These are phyloP conservation scores for Colletotrichum sp. DNA, from an alignment of 2,329 filamentous ascomycete species.

Conservation along the genomic window DNA sequence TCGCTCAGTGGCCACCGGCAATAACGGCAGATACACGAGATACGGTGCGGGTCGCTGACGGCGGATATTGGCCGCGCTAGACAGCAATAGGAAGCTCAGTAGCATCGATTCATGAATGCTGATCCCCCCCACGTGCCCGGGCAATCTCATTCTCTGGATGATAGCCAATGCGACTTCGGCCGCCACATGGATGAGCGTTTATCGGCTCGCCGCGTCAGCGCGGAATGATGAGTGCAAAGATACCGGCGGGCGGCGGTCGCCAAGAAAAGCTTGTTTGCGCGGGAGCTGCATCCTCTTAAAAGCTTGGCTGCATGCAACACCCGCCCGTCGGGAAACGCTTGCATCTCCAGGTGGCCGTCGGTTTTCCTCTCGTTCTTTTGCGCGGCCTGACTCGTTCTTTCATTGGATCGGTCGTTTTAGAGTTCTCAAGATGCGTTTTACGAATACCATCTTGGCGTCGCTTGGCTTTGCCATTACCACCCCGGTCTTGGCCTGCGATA, in stretches of 20 bases:
- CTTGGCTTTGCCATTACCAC: not conserved
- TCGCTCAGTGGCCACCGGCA: not conserved
- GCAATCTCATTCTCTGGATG: not conserved
- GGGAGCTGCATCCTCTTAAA: not conserved
- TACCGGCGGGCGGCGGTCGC: not conserved
- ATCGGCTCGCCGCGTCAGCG: not conserved
- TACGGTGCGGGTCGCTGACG: not conserved
- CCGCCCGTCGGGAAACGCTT: not conserved
- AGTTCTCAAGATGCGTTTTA: not conserved
- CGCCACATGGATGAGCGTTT: not conserved
- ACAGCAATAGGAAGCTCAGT: not conserved
- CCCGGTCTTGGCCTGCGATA: not conserved
- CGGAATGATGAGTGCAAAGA: not conserved
- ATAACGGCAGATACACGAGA: not conserved
- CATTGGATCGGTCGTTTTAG: not conserved
- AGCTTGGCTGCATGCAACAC: constrained; percentile 3
- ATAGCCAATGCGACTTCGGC: not conserved
- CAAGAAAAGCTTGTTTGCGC: not conserved
- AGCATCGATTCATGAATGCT: not conserved
- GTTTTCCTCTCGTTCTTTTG: not conserved
- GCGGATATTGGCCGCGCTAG: not conserved
- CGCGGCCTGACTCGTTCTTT: not conserved
- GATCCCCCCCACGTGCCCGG: not conserved
- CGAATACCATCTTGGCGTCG: not conserved
- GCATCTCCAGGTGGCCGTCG: not conserved